Percentiles rank a stretch among this genome's conserved stretches.
Evolutionary conservation across 2,329 filamentous ascomycete genomes (phyloP).

Genomic region (Boeremia lycopersici): DNA sequence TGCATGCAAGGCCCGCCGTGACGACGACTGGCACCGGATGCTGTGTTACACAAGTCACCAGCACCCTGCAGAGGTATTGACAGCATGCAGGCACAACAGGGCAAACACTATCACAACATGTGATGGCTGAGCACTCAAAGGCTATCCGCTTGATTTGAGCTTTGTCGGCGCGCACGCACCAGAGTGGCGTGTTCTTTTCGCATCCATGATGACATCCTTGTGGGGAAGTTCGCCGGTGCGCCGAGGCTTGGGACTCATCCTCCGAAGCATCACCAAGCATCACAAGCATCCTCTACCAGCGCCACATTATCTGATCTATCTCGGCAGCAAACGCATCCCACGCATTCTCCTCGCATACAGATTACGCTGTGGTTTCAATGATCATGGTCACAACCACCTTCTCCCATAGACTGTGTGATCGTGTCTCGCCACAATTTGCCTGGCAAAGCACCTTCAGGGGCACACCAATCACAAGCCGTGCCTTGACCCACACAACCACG

Average conservation of each 20-base stretch:
- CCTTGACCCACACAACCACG: constrained; percentile 9
- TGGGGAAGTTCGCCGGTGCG: constrained; percentile 4
- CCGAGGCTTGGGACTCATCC: background rate
- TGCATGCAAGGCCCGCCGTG: constrained; percentile 5
- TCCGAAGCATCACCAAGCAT: constrained; percentile 18
- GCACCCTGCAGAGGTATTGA: constrained; percentile 1
- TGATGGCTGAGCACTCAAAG: background rate
- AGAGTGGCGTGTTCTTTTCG: background rate
- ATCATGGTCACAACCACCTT: constrained; percentile 3
- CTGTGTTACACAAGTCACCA: constrained; percentile 15
- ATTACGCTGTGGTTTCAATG: constrained; percentile 2
- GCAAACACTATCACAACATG: background rate
- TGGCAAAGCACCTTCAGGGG: constrained; percentile 5
- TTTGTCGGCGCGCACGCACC: background rate
- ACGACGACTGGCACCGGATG: constrained; percentile 3
- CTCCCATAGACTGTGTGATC: constrained; percentile 2
- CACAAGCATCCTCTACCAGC: constrained; percentile 17
- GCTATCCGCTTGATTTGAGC: too few species aligned
- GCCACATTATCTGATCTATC: constrained; percentile 3
- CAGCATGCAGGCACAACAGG: constrained; percentile 4
- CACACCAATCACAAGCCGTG: constrained; percentile 9
- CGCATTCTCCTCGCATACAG: background rate
- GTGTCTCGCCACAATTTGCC: constrained; percentile 7
- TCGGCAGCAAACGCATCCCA: background rate
- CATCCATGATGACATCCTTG: constrained; percentile 15